A percentile compares a stretch with the other conserved stretches of the same genome.
These are phyloP conservation scores for Boletus subcaerulescens DNA, from an alignment of 768 basidiomycete genomes.

Conservation along the genomic window DNA sequence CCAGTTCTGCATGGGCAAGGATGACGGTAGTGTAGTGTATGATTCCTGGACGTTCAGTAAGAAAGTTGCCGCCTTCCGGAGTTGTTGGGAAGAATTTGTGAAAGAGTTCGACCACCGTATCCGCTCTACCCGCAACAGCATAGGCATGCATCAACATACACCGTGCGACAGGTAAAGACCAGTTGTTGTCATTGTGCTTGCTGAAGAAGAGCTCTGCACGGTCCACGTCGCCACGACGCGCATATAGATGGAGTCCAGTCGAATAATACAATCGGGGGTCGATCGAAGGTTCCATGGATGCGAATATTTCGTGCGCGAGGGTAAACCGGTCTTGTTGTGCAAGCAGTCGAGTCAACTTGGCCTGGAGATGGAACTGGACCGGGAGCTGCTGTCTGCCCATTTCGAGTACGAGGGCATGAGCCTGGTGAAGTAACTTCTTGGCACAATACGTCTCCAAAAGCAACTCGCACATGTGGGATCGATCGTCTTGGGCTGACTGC, in stretches of 20 bases:
- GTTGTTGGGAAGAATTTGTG: constrained; percentile 48
- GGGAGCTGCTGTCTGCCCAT: constrained; percentile 38
- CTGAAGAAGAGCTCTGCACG: constrained; percentile 45
- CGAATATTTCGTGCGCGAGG: constrained; percentile 45
- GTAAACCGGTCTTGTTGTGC: constrained; percentile 37
- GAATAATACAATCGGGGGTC: constrained; percentile 28
- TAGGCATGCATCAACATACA: constrained; percentile 55
- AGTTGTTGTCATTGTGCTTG: constrained; percentile 30
- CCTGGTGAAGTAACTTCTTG: constrained; percentile 33
- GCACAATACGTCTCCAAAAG: constrained; percentile 41
- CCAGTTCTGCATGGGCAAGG: constrained; percentile 47
- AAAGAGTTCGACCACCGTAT: constrained; percentile 49
- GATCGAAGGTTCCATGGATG: constrained; percentile 25
- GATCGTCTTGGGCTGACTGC: constrained; percentile 27
- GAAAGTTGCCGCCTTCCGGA: constrained; percentile 22
- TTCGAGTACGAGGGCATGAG: constrained; percentile 39
- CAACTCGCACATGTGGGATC: constrained; percentile 35
- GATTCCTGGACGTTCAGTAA: constrained; percentile 39
- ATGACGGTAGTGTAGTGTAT: constrained; percentile 58
- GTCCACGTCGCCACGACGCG: constrained; percentile 48
- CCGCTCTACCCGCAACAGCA: constrained; percentile 43
- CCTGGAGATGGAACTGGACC: constrained; percentile 28
- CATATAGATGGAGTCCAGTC: constrained; percentile 51
- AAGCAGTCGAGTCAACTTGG: constrained; percentile 42
- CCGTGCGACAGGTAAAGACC: constrained; percentile 30